Evolutionary conservation across 2,329 filamentous ascomycete species (phyloP).

Genomic region (Aureobasidium namibiae): DNA sequence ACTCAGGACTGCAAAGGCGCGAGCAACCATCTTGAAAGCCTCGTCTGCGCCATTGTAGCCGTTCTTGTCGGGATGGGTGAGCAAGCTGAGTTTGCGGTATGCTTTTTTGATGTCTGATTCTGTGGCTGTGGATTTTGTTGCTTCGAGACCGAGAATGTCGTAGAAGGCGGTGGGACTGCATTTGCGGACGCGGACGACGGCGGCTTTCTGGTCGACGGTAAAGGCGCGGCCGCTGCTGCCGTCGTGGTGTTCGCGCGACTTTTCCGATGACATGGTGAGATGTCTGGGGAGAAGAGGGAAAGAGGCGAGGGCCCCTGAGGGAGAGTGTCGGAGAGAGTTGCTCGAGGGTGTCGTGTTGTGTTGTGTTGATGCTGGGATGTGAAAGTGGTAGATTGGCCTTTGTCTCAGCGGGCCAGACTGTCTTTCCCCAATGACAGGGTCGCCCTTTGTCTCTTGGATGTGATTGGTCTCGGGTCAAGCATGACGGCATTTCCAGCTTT

Average conservation of each 20-base stretch:
- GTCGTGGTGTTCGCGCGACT: constrained; percentile 60
- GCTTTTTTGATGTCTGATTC: constrained; percentile 95
- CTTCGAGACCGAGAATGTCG: constrained; percentile 75
- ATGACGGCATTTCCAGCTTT: neutral
- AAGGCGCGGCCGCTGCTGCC: constrained; percentile 69
- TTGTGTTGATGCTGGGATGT: neutral
- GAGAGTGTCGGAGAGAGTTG: neutral
- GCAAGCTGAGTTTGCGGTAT: constrained; percentile 84
- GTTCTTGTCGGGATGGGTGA: constrained; percentile 99
- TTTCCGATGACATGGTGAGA: constrained; percentile 28
- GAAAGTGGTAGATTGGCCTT: neutral
- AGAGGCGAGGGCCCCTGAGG: neutral
- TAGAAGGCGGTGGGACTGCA: constrained; percentile 87
- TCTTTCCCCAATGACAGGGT: neutral
- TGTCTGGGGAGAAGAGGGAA: neutral
- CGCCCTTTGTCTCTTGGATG: neutral
- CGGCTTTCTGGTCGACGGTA: constrained; percentile 84
- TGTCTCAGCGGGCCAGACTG: neutral
- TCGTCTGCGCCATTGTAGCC: constrained; percentile 91
- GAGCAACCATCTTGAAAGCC: constrained; percentile 95
- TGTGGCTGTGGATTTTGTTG: constrained; percentile 54
- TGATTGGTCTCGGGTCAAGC: neutral
- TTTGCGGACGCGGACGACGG: constrained; percentile 78
- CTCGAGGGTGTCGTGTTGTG: neutral
- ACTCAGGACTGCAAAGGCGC: constrained; percentile 86